A percentile compares a stretch with the other conserved stretches of the same genome.
phyloP scores from a whole-genome alignment of 2,329 filamentous ascomycete genomes.

The Colletotrichum acutatum region DNA sequence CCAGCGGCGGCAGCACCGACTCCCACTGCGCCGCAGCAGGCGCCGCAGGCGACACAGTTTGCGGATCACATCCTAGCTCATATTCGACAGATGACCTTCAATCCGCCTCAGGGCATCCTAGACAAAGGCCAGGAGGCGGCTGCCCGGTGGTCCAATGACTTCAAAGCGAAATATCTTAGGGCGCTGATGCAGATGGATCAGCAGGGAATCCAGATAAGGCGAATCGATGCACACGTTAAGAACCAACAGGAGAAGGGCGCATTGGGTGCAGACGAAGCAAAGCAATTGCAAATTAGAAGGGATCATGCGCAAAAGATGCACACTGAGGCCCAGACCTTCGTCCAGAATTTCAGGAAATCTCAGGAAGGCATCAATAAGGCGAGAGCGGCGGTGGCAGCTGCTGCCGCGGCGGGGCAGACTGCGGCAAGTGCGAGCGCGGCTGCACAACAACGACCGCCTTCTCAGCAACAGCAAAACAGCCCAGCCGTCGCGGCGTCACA shows the following conservation, averaged over 20 bases:
- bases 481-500: constrained; percentile 37
- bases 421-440: constrained; percentile 30
- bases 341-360: constrained; percentile 59
- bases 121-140: constrained; percentile 57
- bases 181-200: constrained; percentile 63
- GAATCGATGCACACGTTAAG: constrained; percentile 55
- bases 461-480: constrained; percentile 29
- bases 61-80: constrained; percentile 59
- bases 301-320: constrained; percentile 57
- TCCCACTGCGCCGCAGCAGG: constrained; percentile 22
- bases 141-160: constrained; percentile 59
- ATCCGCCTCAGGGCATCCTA: constrained; percentile 51
- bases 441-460: constrained; percentile 29
- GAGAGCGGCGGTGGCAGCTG: constrained; percentile 38
- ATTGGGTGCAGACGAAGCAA: constrained; percentile 57
- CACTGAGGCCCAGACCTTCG: constrained; percentile 58
- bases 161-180: constrained; percentile 58
- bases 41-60: constrained; percentile 46
- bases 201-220: constrained; percentile 51
- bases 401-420: constrained; percentile 33
- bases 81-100: constrained; percentile 59
- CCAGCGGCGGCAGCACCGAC: constrained; percentile 22
- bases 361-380: constrained; percentile 48
- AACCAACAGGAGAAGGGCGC: constrained; percentile 56
- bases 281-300: constrained; percentile 55